Conservation (phyloP, 805 yeast genomes). For the Saccharomycopsis javanensis region DNA sequence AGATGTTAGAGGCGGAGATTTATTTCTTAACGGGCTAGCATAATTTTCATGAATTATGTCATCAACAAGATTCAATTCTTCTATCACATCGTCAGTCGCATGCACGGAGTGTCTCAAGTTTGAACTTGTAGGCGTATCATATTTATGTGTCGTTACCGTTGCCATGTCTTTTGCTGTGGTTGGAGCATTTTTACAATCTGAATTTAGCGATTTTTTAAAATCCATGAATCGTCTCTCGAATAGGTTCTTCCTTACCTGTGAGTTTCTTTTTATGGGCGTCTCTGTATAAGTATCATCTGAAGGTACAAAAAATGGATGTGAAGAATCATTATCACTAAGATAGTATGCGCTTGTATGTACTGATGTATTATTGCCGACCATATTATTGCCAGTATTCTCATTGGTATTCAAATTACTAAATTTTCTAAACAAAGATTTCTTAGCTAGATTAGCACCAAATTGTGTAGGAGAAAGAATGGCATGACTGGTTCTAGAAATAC, state of each 20-base stretch:
- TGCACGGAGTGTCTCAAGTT: background rate
- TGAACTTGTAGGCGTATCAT: background rate
- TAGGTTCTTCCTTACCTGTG: background rate
- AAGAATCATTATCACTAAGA: constrained; percentile 1
- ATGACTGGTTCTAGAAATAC: constrained; percentile 6
- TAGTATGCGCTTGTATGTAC: background rate
- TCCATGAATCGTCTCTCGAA: background rate
- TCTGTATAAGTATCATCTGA: background rate
- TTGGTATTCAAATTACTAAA: background rate
- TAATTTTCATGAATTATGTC: background rate
- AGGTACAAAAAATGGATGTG: background rate
- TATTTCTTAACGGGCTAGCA: background rate
- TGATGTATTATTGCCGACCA: background rate
- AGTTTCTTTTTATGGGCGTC: background rate
- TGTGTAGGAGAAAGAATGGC: constrained; percentile 16
- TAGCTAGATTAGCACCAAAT: constrained; percentile 14
- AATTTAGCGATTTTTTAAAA: background rate
- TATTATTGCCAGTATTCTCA: background rate
- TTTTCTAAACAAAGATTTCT: constrained; percentile 5
- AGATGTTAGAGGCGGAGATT: background rate
- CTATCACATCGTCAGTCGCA: background rate
- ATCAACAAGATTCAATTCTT: background rate
- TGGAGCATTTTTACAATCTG: background rate
- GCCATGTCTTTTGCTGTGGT: no score
- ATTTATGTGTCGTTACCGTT: no score